These are phyloP conservation scores for Xylaria nigripes DNA, from an alignment of 495 filamentous ascomycete genomes.

Conservation along the genomic window DNA sequence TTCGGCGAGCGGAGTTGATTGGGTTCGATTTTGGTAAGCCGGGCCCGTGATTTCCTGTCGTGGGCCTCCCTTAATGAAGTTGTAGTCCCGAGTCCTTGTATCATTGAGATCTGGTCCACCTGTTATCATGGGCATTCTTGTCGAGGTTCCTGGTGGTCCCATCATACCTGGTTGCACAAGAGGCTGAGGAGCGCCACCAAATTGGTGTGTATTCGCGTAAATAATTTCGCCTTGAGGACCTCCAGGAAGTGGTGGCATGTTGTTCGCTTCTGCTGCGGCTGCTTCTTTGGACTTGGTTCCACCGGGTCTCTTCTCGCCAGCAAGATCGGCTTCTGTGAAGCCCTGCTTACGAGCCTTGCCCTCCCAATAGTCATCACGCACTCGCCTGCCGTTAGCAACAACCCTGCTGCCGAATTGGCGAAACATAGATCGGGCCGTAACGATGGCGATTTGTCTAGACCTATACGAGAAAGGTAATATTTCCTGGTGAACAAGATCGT, in stretches of 20 bases:
- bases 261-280: constrained; percentile 52
- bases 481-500: constrained; percentile 89
- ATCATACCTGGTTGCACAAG: constrained; percentile 65
- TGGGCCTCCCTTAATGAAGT: constrained; percentile 61
- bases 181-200: constrained; percentile 51
- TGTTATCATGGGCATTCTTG: constrained; percentile 79
- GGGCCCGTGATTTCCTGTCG: constrained; percentile 85
- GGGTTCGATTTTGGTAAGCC: constrained; percentile 79
- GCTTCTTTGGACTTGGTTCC: constrained; percentile 82
- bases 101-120: constrained; percentile 69
- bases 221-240: constrained; percentile 67
- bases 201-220: constrained; percentile 70
- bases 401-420: constrained; percentile 96
- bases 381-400: constrained; percentile 78
- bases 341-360: constrained; percentile 94
- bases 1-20: constrained; percentile 70
- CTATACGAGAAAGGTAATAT: constrained; percentile 96
- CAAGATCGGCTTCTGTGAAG: constrained; percentile 94
- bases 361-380: constrained; percentile 98
- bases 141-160: constrained; percentile 52
- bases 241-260: constrained; percentile 37
- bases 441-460: constrained; percentile 95
- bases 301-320: constrained; percentile 93
- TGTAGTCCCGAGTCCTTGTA: constrained; percentile 70
- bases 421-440: constrained; percentile 98